Conservation (phyloP, 345 rosid species). For the Chamaenerion angustifolium region DNA sequence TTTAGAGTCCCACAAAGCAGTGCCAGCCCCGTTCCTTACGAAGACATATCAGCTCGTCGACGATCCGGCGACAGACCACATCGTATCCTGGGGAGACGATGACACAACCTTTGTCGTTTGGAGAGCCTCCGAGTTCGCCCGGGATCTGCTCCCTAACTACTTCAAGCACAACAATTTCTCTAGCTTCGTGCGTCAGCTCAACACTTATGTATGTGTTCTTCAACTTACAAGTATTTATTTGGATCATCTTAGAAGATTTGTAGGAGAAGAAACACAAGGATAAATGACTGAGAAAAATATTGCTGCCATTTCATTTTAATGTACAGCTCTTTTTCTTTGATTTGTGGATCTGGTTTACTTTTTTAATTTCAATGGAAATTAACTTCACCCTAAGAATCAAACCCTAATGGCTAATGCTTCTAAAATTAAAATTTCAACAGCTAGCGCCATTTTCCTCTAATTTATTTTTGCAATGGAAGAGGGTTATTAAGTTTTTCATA, state of each 20-base stretch:
- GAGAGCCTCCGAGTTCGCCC: constrained; percentile 90
- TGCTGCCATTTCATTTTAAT: neutral
- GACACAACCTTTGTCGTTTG: constrained; percentile 80
- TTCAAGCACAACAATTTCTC: constrained; percentile 98
- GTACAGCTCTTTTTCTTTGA: neutral
- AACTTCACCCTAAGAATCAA: too few species aligned
- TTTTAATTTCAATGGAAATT: too few species aligned
- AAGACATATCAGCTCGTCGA: constrained; percentile 92
- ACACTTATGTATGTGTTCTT: constrained; percentile 57
- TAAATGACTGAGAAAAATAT: neutral
- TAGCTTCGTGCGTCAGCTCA: constrained; percentile 93
- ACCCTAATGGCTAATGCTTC: too few species aligned
- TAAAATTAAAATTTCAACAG: too few species aligned
- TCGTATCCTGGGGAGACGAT: constrained; percentile 94
- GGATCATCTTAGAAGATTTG: neutral
- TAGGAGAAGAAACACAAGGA: too few species aligned
- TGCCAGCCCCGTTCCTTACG: constrained; percentile 93
- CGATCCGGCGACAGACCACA: constrained; percentile 72
- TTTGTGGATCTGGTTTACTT: too few species aligned
- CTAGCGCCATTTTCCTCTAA: too few species aligned
- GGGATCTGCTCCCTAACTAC: constrained; percentile 91
- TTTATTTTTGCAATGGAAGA: too few species aligned
- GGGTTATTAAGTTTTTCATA: too few species aligned
- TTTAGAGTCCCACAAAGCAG: constrained; percentile 70
- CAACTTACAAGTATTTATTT: neutral